Evolutionary conservation across 192 early-diverging fungal genomes (phyloP).

Genomic region (Dissophora globulifera): DNA sequence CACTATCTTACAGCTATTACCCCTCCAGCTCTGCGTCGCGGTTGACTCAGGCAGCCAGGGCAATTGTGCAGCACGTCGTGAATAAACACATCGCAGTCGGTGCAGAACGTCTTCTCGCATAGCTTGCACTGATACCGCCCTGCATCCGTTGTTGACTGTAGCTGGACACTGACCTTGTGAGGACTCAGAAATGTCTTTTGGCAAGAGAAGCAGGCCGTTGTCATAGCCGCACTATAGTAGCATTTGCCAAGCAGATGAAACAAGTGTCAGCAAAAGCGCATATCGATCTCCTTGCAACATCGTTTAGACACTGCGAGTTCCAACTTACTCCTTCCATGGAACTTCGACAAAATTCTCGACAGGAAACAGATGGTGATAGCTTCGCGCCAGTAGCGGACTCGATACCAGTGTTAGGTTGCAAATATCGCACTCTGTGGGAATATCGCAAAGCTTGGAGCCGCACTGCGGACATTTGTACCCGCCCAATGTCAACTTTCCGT

Average conservation of each 20-base stretch:
- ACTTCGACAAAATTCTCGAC: conserved; percentile 85
- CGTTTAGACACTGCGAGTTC: too few relatives aligned
- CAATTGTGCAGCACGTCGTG: conserved; percentile 96
- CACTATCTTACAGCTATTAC: background rate
- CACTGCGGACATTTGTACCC: conserved; percentile 93
- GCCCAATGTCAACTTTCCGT: conserved; percentile 70
- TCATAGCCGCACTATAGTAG: conserved; percentile 43
- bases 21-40: conserved; percentile 15
- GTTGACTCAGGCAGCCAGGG: conserved; percentile 70
- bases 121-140: conserved; percentile 78
- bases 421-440: conserved; percentile 94
- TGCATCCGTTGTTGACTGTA: conserved; percentile 41
- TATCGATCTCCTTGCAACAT: too few relatives aligned
- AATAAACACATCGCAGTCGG: conserved; percentile 93
- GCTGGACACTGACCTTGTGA: conserved; percentile 25
- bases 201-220: conserved; percentile 61
- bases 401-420: conserved; percentile 90
- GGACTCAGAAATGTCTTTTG: conserved; percentile 55
- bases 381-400: conserved; percentile 88
- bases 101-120: conserved; percentile 84
- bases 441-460: conserved; percentile 80
- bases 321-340: conserved; percentile 56
- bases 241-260: too few relatives aligned
- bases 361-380: conserved; percentile 96
- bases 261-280: too few relatives aligned